Base-by-base conservation (phyloP, 164 flowering plant species). In the Umbilicus rupestris region DNA sequence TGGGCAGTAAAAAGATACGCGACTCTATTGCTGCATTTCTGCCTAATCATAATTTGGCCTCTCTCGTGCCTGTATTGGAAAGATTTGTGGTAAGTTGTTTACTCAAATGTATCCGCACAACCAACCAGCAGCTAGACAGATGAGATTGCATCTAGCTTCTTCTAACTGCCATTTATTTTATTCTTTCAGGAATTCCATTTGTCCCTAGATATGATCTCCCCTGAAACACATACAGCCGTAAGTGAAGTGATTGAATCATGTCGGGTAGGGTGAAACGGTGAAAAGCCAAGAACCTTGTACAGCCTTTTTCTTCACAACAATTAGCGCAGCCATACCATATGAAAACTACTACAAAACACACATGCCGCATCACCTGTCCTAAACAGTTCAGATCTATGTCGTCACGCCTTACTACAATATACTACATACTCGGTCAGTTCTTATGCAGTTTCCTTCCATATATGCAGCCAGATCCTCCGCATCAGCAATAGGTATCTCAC, bases 201-300 rank as follows among this genome's bases (percentile, higher is more conserved):
- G 82, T 73, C 93, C 3, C 66, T 94, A 65, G 82, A 94, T 80
- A 87, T 94, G 98, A 89, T 94, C 20, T 82, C 97, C 3, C 89
- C 91, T 4, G 98, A 94, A 75, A 90, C 97, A 3, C 95, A 89
- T 67, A 72, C 66, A 65, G 81, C 84, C 8, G 97, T 94, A 42
- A 86, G 75, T 39, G 91, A 94, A 85, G 96, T 94, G 31, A 94
- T 94, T 29, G 98, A 90, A 75, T 90, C 96, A 35, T 89, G 94
- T 71, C 78, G 87, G 66, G 68, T 80, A 33, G 37, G 3, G 3
- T 33, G 37, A 33, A 33, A 33, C 74, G 70, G 22, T 89, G 81
- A 87, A 60, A 70, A 66, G 67, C 35, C 33, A 33, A 66, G 59
- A 67, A 28, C 66, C 67, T 26, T 77, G 77, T 73, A 71, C 72